phyloP scores from a whole-genome alignment of 2,329 filamentous ascomycete genomes.

The Botrytis tulipae region DNA sequence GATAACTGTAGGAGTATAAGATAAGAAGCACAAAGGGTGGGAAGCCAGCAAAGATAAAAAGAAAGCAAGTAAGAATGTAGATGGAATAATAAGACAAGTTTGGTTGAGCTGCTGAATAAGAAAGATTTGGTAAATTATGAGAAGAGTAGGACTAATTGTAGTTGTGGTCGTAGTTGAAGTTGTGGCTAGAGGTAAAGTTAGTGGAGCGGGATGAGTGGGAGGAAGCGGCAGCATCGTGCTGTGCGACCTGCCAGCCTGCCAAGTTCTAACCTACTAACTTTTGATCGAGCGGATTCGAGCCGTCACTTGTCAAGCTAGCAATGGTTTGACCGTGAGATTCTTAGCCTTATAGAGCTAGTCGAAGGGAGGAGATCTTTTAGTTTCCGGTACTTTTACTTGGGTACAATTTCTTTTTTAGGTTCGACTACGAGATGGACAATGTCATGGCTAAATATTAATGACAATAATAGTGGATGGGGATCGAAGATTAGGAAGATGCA shows the following conservation, averaged over 20 bases:
- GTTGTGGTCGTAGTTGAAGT: not conserved
- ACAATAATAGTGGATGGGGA: not conserved
- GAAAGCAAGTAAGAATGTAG: not conserved
- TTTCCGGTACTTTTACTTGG: not conserved
- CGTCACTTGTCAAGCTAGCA: not conserved
- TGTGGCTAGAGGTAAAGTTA: not conserved
- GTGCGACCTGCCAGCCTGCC: not conserved
- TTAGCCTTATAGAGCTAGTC: conserved; percentile 10
- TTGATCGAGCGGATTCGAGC: conserved; percentile 12
- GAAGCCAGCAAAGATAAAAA: not conserved
- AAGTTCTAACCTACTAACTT: not conserved
- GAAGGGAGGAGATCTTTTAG: not conserved
- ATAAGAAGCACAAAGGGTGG: conserved; percentile 2
- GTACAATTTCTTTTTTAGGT: conserved; percentile 2
- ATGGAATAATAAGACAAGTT: not conserved
- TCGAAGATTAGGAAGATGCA: not conserved
- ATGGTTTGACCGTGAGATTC: not conserved
- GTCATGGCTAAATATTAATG: not conserved
- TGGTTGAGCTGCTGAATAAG: not conserved
- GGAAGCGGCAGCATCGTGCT: conserved; percentile 11
- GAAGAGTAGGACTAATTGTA: not conserved
- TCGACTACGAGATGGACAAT: not conserved
- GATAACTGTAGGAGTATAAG: not conserved
- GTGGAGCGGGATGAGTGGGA: conserved; percentile 11
- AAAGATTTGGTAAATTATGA: not conserved